phyloP scores from a whole-genome alignment of 2,329 filamentous ascomycete species.

The Hypocrella siamensis region DNA sequence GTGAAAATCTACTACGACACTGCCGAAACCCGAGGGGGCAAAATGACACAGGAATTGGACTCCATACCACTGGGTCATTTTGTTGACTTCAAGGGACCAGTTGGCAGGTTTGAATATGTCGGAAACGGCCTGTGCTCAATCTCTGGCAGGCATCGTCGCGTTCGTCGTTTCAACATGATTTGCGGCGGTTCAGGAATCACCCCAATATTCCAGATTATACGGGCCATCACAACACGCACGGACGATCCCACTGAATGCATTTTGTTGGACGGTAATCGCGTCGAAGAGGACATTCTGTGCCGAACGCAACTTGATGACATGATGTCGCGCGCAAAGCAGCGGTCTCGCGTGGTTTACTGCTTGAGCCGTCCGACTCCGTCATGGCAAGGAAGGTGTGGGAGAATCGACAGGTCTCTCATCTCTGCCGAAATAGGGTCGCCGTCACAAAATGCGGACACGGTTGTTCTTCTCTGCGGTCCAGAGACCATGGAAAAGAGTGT shows the following conservation, averaged over 20 bases:
- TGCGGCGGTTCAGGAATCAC: slow-evolving; percentile 83
- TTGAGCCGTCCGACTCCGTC: slow-evolving; percentile 45
- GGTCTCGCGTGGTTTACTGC: slow-evolving; percentile 52
- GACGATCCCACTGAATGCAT: slow-evolving; percentile 52
- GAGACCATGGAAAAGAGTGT: slow-evolving; percentile 56
- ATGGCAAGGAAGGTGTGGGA: slow-evolving; percentile 55
- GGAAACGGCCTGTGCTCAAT: slow-evolving; percentile 50
- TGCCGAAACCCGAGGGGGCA: slow-evolving; percentile 44
- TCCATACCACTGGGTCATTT: slow-evolving; percentile 52
- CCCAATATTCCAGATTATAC: slow-evolving; percentile 73
- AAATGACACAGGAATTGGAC: slow-evolving; percentile 72
- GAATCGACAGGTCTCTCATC: slow-evolving; percentile 49
- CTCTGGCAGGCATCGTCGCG: slow-evolving; percentile 34
- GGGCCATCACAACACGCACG: slow-evolving; percentile 52
- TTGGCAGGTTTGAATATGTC: slow-evolving; percentile 71
- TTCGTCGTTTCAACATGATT: slow-evolving; percentile 68
- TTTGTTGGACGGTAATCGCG: slow-evolving; percentile 64
- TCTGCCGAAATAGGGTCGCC: slow-evolving; percentile 37
- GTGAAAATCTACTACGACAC: slow-evolving; percentile 68
- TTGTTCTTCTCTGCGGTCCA: slow-evolving; percentile 73
- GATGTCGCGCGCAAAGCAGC: slow-evolving; percentile 32
- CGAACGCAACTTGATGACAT: slow-evolving; percentile 54
- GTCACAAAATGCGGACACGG: slow-evolving; percentile 25
- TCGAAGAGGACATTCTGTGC: slow-evolving; percentile 71
- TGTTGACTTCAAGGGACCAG: slow-evolving; percentile 77